Evolutionary conservation across 805 yeast genomes (phyloP).

Genomic region (Candida berthetii): DNA sequence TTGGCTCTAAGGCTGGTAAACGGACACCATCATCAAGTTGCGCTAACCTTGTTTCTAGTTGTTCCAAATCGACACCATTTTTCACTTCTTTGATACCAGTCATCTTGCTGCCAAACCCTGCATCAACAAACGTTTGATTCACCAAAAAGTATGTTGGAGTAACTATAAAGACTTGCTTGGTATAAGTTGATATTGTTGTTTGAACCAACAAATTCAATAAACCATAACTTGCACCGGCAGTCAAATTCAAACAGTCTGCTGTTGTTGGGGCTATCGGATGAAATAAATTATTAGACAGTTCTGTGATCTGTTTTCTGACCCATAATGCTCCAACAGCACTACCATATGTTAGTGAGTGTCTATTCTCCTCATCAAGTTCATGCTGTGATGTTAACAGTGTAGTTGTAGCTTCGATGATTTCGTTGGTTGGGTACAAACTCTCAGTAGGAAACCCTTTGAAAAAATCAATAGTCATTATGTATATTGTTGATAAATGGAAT

Average conservation of each 20-base stretch:
- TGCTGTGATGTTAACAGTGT: slow-evolving; percentile 38
- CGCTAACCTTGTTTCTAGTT: slow-evolving; percentile 22
- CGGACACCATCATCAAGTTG: slow-evolving; percentile 33
- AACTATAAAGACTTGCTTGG: slow-evolving; percentile 68
- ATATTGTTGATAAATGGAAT: too few relatives aligned
- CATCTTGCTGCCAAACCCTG: slow-evolving; percentile 65
- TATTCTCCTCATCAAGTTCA: slow-evolving; percentile 44
- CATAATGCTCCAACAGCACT: slow-evolving; percentile 73
- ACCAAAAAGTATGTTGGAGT: slow-evolving; percentile 82
- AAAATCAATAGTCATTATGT: slow-evolving; percentile 45
- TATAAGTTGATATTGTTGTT: slow-evolving; percentile 56
- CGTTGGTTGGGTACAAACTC: slow-evolving; percentile 50
- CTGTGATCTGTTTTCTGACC: slow-evolving; percentile 50
- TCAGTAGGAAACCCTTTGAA: slow-evolving; percentile 81
- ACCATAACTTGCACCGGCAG: slow-evolving; percentile 87
- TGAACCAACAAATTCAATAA: slow-evolving; percentile 60
- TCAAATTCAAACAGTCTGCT: slow-evolving; percentile 60
- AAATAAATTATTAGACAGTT: slow-evolving; percentile 47
- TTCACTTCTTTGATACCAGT: slow-evolving; percentile 60
- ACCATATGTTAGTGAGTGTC: slow-evolving; percentile 84
- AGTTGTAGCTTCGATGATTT: slow-evolving; percentile 52
- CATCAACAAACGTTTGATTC: slow-evolving; percentile 70
- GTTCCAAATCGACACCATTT: not conserved
- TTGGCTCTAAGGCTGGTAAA: slow-evolving; percentile 28
- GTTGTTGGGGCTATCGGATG: slow-evolving; percentile 24